A percentile compares a stretch with the other conserved stretches of the same genome.
phyloP scores from a whole-genome alignment of 2,329 filamentous ascomycete species.

The Stenocarpella maydis region DNA sequence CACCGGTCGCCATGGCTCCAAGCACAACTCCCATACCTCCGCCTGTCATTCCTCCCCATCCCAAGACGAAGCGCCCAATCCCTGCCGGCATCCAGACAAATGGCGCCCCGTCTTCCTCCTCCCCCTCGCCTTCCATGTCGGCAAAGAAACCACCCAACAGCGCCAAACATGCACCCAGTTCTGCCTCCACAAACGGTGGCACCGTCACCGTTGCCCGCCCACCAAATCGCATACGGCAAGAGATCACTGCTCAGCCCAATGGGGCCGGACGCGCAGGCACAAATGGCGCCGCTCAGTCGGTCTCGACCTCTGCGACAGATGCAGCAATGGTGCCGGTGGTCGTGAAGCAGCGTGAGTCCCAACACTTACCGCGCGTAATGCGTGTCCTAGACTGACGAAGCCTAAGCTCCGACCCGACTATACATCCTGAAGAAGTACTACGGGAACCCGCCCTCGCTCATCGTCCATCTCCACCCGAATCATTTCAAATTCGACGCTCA shows the following conservation, averaged over 20 bases:
- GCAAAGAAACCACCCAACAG: slow-evolving; percentile 59
- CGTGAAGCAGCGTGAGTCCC: slow-evolving; percentile 52
- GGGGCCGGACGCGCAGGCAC: slow-evolving; percentile 22
- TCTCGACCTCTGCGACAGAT: slow-evolving; percentile 24
- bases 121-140: slow-evolving; percentile 65
- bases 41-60: slow-evolving; percentile 47
- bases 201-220: slow-evolving; percentile 59
- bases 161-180: slow-evolving; percentile 59
- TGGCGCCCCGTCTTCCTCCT: slow-evolving; percentile 64
- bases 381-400: slow-evolving; percentile 17
- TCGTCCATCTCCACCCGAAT: slow-evolving; percentile 83
- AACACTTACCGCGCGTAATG: not conserved
- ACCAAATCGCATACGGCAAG: slow-evolving; percentile 66
- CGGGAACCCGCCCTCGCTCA: slow-evolving; percentile 79
- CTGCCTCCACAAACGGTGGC: slow-evolving; percentile 52
- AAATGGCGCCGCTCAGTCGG: slow-evolving; percentile 30
- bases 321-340: slow-evolving; percentile 41
- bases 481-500: slow-evolving; percentile 95
- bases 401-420: slow-evolving; percentile 46
- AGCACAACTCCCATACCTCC: slow-evolving; percentile 58
- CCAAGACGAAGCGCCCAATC: slow-evolving; percentile 74
- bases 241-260: slow-evolving; percentile 44
- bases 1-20: slow-evolving; percentile 57
- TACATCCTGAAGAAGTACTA: slow-evolving; percentile 44
- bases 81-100: slow-evolving; percentile 74